Conservation (phyloP, 148 eudicot species). For the Hydrangea macrophylla region DNA sequence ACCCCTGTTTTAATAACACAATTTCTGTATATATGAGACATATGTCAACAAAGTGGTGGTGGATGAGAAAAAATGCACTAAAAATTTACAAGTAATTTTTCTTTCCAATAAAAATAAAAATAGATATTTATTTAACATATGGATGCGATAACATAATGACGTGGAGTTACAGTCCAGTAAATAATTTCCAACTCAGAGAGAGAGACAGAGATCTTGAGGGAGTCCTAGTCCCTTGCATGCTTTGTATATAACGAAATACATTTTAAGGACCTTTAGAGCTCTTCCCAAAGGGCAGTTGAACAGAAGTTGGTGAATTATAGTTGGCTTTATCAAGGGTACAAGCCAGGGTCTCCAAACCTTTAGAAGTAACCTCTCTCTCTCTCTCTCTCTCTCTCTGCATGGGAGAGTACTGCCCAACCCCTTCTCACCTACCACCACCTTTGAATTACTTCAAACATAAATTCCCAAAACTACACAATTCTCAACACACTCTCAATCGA, state of each 20-base stretch:
- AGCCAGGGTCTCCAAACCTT: slow-evolving; percentile 25
- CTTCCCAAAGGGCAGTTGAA: slow-evolving; percentile 63
- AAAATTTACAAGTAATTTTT: too few species aligned
- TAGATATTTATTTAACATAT: too few species aligned
- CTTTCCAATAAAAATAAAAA: too few species aligned
- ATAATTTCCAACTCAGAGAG: too few species aligned
- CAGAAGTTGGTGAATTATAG: slow-evolving; percentile 68
- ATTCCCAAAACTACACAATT: slow-evolving; percentile 9
- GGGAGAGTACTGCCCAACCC: slow-evolving; percentile 30
- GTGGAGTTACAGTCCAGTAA: too few species aligned
- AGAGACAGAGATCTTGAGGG: slow-evolving; percentile 5
- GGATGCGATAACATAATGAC: too few species aligned
- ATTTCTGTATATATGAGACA: too few species aligned
- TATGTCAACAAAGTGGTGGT: too few species aligned
- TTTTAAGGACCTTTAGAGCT: slow-evolving; percentile 6
- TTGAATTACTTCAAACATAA: slow-evolving; percentile 11
- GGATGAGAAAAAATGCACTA: too few species aligned
- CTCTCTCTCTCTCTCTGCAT: slow-evolving; percentile 10
- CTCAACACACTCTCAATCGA: background rate
- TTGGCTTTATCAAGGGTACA: slow-evolving; percentile 51
- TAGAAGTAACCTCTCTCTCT: slow-evolving; percentile 24
- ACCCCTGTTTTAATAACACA: too few species aligned
- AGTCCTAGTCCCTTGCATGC: slow-evolving; percentile 1
- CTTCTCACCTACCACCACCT: slow-evolving; percentile 30
- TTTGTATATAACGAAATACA: slow-evolving; percentile 18